A percentile compares a stretch with the other conserved stretches of the same genome.
Conservation (phyloP, 1,284 basidiomycete species). For the Schizophyllum commune region DNA sequence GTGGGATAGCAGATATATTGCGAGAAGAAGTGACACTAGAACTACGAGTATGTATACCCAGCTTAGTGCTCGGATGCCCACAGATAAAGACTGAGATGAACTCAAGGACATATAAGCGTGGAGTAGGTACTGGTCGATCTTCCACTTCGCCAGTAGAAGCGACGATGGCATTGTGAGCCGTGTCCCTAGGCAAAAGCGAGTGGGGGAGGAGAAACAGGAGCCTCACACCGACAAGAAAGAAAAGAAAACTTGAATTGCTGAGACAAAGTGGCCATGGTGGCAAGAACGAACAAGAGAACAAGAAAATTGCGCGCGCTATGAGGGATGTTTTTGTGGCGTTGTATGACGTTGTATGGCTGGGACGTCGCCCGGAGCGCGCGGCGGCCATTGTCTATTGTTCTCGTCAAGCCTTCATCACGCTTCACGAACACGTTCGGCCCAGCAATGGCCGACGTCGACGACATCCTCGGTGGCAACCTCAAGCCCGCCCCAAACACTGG, state of each 20-base stretch:
- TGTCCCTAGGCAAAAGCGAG: slow-evolving; percentile 64
- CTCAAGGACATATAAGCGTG: slow-evolving; percentile 58
- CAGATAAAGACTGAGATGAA: slow-evolving; percentile 23
- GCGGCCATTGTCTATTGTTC: background rate
- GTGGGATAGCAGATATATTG: background rate
- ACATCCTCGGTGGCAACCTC: background rate
- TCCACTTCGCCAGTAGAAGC: slow-evolving; percentile 61
- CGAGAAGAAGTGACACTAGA: background rate
- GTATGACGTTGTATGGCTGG: background rate
- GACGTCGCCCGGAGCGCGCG: background rate
- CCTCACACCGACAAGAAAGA: background rate
- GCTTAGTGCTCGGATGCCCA: slow-evolving; percentile 72
- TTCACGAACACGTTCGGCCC: background rate
- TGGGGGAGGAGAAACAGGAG: slow-evolving; percentile 26
- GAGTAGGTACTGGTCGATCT: slow-evolving; percentile 45
- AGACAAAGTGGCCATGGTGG: background rate
- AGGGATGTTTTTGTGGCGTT: background rate
- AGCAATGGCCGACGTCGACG: background rate
- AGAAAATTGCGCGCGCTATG: background rate
- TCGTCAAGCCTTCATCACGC: background rate
- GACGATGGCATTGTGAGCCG: slow-evolving; percentile 59
- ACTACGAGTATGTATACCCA: slow-evolving; percentile 35
- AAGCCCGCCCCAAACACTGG: background rate
- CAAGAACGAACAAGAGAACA: background rate
- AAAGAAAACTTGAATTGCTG: background rate